These are phyloP conservation scores for Ajuga chamaepitys DNA, from an alignment of 257 asterid genomes.

Conservation along the genomic window DNA sequence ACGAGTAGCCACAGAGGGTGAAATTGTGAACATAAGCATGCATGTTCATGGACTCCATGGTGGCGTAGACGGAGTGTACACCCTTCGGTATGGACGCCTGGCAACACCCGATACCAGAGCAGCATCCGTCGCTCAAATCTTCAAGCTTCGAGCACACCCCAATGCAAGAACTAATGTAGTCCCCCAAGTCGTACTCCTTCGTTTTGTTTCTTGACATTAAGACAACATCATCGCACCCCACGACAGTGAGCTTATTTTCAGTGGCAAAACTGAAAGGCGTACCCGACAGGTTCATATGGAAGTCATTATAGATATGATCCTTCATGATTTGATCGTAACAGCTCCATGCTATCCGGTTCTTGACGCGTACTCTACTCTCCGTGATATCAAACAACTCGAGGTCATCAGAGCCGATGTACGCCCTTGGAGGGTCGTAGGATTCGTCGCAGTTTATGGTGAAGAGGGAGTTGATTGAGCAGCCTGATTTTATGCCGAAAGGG, in stretches of 20 bases:
- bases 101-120: constrained; percentile 40
- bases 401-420: neutral
- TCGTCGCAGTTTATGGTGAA: constrained; percentile 17
- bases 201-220: neutral
- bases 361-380: constrained; percentile 3
- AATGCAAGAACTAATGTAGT: constrained; percentile 21
- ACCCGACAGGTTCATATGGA: neutral
- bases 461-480: constrained; percentile 18
- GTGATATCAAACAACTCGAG: constrained; percentile 18
- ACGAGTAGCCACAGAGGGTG: constrained; percentile 29
- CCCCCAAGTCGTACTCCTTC: neutral
- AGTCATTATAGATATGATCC: rapidly evolving
- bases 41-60: neutral
- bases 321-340: neutral
- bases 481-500: constrained; percentile 21
- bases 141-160: constrained; percentile 23
- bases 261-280: constrained; percentile 24
- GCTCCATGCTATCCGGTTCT: constrained; percentile 7
- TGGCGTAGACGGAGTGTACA: neutral
- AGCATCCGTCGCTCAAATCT: constrained; percentile 21
- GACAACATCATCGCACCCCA: constrained; percentile 27
- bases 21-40: neutral
- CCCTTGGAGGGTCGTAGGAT: constrained; percentile 25
- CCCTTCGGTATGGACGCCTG: constrained; percentile 34
- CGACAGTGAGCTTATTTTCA: constrained; percentile 19